phyloP scores from a whole-genome alignment of 2,329 filamentous ascomycete species.

The Nothomitra cinnamomea region DNA sequence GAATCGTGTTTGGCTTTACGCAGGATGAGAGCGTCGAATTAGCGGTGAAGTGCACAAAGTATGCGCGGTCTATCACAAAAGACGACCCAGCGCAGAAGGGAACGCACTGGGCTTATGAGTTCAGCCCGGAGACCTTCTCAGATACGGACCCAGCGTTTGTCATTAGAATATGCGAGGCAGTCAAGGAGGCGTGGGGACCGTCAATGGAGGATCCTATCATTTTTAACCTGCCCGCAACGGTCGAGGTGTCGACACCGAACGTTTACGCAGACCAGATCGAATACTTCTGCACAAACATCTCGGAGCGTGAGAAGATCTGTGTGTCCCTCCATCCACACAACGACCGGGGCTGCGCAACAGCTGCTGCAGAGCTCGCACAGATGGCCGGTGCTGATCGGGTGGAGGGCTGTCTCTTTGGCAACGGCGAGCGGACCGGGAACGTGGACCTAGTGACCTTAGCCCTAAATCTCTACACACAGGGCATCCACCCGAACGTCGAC shows the following conservation, averaged over 20 bases:
- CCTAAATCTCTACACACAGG: slow-evolving; percentile 90
- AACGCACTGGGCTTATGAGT: slow-evolving; percentile 64
- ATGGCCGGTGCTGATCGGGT: slow-evolving; percentile 94
- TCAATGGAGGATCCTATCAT: slow-evolving; percentile 67
- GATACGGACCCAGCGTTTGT: slow-evolving; percentile 76
- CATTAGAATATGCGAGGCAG: slow-evolving; percentile 72
- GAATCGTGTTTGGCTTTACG: slow-evolving; percentile 75
- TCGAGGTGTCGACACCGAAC: slow-evolving; percentile 89
- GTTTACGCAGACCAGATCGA: slow-evolving; percentile 94
- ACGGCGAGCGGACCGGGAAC: slow-evolving; percentile 90
- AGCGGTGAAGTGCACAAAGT: slow-evolving; percentile 71
- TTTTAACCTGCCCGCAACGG: slow-evolving; percentile 91
- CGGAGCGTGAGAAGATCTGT: slow-evolving; percentile 14
- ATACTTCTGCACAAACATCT: slow-evolving; percentile 78
- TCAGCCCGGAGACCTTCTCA: slow-evolving; percentile 78
- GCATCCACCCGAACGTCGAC: slow-evolving; percentile 68
- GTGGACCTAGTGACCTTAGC: slow-evolving; percentile 86
- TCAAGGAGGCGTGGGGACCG: slow-evolving; percentile 86
- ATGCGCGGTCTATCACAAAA: slow-evolving; percentile 81
- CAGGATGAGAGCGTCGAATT: slow-evolving; percentile 68
- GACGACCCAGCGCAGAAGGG: slow-evolving; percentile 39
- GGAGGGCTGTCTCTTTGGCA: slow-evolving; percentile 85
- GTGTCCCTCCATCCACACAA: slow-evolving; percentile 81
- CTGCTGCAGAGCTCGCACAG: slow-evolving; percentile 79
- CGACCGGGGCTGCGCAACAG: slow-evolving; percentile 77